phyloP scores from a whole-genome alignment of 495 filamentous ascomycete genomes.

The Diplogelasinospora grovesii region DNA sequence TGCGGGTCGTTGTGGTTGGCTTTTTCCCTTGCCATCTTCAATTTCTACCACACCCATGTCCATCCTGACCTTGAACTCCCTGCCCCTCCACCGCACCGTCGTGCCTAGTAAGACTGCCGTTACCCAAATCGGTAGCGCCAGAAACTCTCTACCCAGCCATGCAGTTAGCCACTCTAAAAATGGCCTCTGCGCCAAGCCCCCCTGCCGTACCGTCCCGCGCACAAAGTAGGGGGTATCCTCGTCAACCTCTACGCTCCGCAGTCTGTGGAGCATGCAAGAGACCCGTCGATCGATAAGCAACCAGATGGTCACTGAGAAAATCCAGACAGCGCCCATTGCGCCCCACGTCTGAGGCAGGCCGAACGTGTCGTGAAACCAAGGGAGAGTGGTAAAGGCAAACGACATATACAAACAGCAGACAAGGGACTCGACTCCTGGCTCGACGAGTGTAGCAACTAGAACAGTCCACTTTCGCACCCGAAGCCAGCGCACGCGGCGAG shows the following conservation, averaged over 20 bases:
- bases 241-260: conserved; percentile 62
- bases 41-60: conserved; percentile 70
- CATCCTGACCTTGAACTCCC: conserved; percentile 70
- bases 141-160: conserved; percentile 77
- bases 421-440: conserved; percentile 88
- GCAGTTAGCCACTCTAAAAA: conserved; percentile 69
- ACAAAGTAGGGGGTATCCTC: conserved; percentile 69
- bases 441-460: conserved; percentile 79
- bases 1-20: not conserved
- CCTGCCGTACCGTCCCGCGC: conserved; percentile 31
- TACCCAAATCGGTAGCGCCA: conserved; percentile 83
- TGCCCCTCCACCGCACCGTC: conserved; percentile 81
- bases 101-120: conserved; percentile 79
- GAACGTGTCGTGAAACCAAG: conserved; percentile 48
- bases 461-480: conserved; percentile 94
- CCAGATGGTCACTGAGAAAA: conserved; percentile 62
- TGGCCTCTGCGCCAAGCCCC: conserved; percentile 39
- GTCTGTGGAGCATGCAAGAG: conserved; percentile 66
- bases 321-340: conserved; percentile 59
- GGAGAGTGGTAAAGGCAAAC: conserved; percentile 68
- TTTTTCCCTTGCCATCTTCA: conserved; percentile 2
- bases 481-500: conserved; percentile 82
- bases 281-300: conserved; percentile 65
- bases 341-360: conserved; percentile 62
- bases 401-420: conserved; percentile 74